Conservation (phyloP, 257 asterid species). For the Przewalskia tangutica region DNA sequence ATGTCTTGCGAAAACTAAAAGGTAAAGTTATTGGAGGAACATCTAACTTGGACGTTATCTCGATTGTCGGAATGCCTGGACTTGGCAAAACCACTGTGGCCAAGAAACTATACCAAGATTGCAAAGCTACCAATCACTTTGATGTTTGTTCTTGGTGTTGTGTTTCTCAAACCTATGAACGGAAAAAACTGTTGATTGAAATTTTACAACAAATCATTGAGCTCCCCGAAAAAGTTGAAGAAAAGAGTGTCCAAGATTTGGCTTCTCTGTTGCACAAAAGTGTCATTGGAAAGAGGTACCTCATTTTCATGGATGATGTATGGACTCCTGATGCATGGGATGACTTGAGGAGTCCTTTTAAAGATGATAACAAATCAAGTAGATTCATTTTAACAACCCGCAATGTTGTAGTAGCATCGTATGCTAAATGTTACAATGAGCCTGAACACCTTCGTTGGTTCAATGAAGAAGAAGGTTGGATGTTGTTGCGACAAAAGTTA, state of each 20-base stretch:
- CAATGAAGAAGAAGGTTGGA: background rate
- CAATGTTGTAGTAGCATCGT: background rate
- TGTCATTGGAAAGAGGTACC: background rate
- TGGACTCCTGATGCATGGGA: conserved; percentile 11
- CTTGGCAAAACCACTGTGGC: conserved; percentile 10
- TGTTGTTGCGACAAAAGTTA: background rate
- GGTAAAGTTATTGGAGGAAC: background rate
- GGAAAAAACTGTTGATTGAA: background rate
- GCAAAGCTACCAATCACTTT: background rate
- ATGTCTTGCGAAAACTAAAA: background rate
- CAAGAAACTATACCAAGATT: background rate
- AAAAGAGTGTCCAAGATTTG: background rate
- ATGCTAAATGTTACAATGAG: background rate
- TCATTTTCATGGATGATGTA: conserved; percentile 9
- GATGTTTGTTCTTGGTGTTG: background rate
- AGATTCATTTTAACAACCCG: conserved; percentile 5
- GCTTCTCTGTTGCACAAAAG: background rate
- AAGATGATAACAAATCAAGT: background rate
- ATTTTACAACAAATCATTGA: background rate
- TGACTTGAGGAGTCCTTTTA: background rate
- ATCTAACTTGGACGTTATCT: background rate
- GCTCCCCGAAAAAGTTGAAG: background rate
- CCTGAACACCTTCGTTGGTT: background rate
- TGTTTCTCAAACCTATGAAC: background rate
- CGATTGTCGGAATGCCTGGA: conserved; percentile 13